Percentiles rank a stretch among this genome's conserved stretches.
These are phyloP conservation scores for Leccinum disarticulatum DNA, from an alignment of 768 basidiomycete species.

Conservation along the genomic window DNA sequence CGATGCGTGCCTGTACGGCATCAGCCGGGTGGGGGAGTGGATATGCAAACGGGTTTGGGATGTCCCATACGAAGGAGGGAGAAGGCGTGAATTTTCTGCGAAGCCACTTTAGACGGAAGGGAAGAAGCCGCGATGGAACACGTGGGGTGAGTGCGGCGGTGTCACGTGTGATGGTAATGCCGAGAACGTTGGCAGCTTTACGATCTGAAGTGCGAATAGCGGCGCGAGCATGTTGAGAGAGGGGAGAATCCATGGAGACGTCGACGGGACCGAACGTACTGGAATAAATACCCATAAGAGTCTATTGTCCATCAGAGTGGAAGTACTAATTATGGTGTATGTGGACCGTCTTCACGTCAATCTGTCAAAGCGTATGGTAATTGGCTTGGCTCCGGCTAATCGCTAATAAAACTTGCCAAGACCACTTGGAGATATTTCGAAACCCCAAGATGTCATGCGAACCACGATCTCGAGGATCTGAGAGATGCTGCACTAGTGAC, in stretches of 20 bases:
- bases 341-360: too few relatives aligned
- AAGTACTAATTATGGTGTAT: too few relatives aligned
- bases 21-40: not conserved
- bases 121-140: not conserved
- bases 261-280: not conserved
- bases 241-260: not conserved
- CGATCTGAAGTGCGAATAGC: not conserved
- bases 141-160: not conserved
- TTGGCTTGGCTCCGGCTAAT: not conserved
- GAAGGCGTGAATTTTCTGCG: not conserved
- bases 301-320: not conserved
- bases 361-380: too few relatives aligned
- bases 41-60: constrained; percentile 14
- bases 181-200: not conserved
- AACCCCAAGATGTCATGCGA: not conserved
- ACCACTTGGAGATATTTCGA: not conserved
- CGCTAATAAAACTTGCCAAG: not conserved
- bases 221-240: not conserved
- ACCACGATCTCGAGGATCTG: not conserved
- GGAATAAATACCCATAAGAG: not conserved
- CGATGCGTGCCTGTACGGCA: not conserved
- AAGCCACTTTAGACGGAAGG: not conserved
- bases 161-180: not conserved
- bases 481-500: not conserved
- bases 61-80: constrained; percentile 19